Evolutionary conservation across 495 filamentous ascomycete genomes (phyloP), one percentile per base, ranked within the genome.

Genomic region (Articulospora tetracladia): DNA sequence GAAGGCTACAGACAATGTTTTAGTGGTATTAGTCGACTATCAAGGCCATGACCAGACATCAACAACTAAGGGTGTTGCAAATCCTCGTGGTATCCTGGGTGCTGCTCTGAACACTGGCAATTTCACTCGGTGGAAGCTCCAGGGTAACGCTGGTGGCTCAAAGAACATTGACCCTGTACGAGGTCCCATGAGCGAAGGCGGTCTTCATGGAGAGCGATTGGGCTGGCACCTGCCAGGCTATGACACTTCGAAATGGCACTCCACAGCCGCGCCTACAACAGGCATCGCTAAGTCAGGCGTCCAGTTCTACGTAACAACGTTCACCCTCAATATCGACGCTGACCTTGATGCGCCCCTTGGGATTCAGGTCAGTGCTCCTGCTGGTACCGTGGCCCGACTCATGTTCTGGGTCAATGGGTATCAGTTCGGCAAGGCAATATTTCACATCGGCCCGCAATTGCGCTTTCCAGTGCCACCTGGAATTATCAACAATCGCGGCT

Each of bases 401-500:
- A 81, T 86, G 74, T 60, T 91, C 24, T 91, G 76, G 65, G 80
- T 90, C 47, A 91, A 92, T 64, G 87, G 88, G 8, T 92, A 84
- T 64, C 86, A 90, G 36, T 69, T 61, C 36, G 75, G 74, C 22
- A 75, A 79, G 53, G 80, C 71, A 46, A 57, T 79, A 17, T 73
- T 76, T 17, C 72, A 79, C 59, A 75, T 80, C 25, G 78, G 77
- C 0, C 78, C 78, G 0, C 77, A 79, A 64, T 79, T 72, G 8
- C 60, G 65, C 53, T 81, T 82, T 62, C 78, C 77, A 0, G 66
- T 81, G 47, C 79, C 76, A 11, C 77, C 75, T 0, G 78, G 79
- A 2, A 66, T 80, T 15, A 66, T 79, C 58, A 81, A 82, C 44
- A 78, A 74, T 61, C 66, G 68, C 7, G 75, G 75, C 0, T 34